Evolutionary conservation across 208 protist species (phyloP).

Genomic region (Trypanosoma scelopori): DNA sequence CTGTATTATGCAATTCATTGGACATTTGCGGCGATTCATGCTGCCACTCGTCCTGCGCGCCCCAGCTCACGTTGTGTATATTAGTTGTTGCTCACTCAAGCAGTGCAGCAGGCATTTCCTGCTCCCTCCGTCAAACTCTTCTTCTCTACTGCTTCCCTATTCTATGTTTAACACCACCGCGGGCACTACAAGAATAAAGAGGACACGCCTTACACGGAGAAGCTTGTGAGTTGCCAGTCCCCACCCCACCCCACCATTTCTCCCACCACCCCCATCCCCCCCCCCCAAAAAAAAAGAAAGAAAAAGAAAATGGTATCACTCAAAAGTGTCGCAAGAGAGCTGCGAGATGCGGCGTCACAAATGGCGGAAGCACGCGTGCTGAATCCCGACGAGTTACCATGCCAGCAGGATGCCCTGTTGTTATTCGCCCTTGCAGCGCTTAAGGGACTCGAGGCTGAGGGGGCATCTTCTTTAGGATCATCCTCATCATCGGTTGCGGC

Average conservation of each 20-base stretch:
- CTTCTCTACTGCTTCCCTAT: too few species aligned
- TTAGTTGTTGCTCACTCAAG: too few species aligned
- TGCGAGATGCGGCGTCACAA: constrained; percentile 8
- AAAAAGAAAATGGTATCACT: constrained; percentile 18
- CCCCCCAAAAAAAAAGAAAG: too few species aligned
- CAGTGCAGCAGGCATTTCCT: too few species aligned
- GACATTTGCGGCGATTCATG: too few species aligned
- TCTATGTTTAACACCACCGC: too few species aligned
- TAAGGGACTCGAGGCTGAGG: constrained; percentile 37
- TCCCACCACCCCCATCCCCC: too few species aligned
- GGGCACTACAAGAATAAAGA: neutral
- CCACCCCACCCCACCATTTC: too few species aligned
- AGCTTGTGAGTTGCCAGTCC: neutral
- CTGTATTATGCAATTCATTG: too few species aligned
- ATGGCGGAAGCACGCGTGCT: constrained; percentile 19
- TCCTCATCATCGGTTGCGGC: constrained; percentile 2
- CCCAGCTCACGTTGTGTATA: too few species aligned
- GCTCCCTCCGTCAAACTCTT: too few species aligned
- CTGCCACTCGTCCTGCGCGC: too few species aligned
- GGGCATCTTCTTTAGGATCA: neutral
- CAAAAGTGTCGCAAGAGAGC: constrained; percentile 8
- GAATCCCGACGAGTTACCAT: constrained; percentile 11
- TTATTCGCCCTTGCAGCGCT: constrained; percentile 44
- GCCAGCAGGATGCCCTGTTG: constrained; percentile 34
- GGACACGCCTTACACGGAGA: neutral